Conservation (phyloP, 2,329 filamentous ascomycete species). For the Cladophialophora psammophila region DNA sequence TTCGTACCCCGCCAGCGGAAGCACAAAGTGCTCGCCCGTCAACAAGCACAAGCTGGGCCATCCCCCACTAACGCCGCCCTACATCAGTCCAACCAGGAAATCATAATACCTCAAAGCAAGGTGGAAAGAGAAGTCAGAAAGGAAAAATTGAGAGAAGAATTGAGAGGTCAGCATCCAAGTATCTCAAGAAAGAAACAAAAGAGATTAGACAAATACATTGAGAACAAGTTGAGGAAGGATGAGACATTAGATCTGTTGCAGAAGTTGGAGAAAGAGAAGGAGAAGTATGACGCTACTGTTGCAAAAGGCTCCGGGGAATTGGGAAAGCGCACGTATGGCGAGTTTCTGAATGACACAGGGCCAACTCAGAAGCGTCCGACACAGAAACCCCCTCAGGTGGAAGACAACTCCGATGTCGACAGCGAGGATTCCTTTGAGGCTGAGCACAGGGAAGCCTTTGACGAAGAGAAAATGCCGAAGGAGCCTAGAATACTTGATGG, state of each 20-base stretch:
- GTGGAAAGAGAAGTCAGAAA: slow-evolving; percentile 62
- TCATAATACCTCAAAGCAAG: slow-evolving; percentile 48
- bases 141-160: slow-evolving; percentile 60
- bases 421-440: slow-evolving; percentile 42
- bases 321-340: slow-evolving; percentile 72
- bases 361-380: not conserved
- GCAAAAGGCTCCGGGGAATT: slow-evolving; percentile 77
- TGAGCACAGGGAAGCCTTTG: slow-evolving; percentile 44
- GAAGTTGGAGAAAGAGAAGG: slow-evolving; percentile 78
- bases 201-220: slow-evolving; percentile 74
- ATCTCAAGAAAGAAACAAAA: slow-evolving; percentile 72
- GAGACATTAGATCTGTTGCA: slow-evolving; percentile 85
- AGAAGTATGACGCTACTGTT: slow-evolving; percentile 74
- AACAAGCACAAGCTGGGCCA: slow-evolving; percentile 30
- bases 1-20: slow-evolving; percentile 66
- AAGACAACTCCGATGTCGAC: slow-evolving; percentile 33
- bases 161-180: slow-evolving; percentile 62
- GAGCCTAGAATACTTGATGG: not conserved
- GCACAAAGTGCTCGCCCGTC: slow-evolving; percentile 56
- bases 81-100: slow-evolving; percentile 29
- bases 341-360: slow-evolving; percentile 52
- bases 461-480: not conserved
- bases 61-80: slow-evolving; percentile 4
- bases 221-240: slow-evolving; percentile 93
- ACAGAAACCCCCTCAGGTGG: slow-evolving; percentile 5